A percentile compares a stretch with the other conserved stretches of the same genome.
Evolutionary conservation across 2,329 filamentous ascomycete species (phyloP).

Genomic region (Byssoonygena ceratinophila): DNA sequence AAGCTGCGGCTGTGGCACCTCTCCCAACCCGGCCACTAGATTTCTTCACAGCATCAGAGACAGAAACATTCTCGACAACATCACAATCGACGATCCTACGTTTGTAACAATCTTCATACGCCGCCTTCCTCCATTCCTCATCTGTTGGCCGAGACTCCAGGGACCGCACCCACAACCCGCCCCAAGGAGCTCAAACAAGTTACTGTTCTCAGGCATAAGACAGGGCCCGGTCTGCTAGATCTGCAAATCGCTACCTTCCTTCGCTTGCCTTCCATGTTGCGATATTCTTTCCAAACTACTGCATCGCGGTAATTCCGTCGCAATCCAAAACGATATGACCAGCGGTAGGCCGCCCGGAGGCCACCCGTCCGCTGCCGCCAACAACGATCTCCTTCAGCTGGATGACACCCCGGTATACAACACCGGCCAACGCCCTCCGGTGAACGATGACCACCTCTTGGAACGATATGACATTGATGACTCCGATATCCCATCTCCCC

Average conservation of each 20-base stretch:
- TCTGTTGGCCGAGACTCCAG: not conserved
- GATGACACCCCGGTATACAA: constrained; percentile 48
- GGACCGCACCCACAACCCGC: not conserved
- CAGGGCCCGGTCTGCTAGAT: not conserved
- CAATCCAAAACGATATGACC: constrained; percentile 32
- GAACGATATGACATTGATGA: constrained; percentile 62
- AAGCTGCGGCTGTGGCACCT: not conserved
- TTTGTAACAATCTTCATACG: not conserved
- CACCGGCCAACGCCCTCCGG: constrained; percentile 63
- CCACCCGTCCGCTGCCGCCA: constrained; percentile 36
- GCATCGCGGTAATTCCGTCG: constrained; percentile 20
- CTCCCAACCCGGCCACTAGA: not conserved
- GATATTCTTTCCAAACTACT: not conserved
- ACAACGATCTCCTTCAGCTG: constrained; percentile 36
- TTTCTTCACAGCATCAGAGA: not conserved
- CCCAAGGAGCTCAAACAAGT: not conserved
- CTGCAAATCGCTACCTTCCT: not conserved
- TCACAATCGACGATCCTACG: not conserved
- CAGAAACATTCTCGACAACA: not conserved
- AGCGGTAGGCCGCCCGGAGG: constrained; percentile 46
- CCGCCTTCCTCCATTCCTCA: not conserved
- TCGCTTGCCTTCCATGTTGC: constrained; percentile 9
- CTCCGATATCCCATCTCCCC: constrained; percentile 51
- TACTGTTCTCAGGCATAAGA: not conserved
- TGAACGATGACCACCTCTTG: constrained; percentile 71